These are phyloP conservation scores for Pseudocercospora vitis DNA, from an alignment of 2,329 filamentous ascomycete genomes.

Conservation along the genomic window DNA sequence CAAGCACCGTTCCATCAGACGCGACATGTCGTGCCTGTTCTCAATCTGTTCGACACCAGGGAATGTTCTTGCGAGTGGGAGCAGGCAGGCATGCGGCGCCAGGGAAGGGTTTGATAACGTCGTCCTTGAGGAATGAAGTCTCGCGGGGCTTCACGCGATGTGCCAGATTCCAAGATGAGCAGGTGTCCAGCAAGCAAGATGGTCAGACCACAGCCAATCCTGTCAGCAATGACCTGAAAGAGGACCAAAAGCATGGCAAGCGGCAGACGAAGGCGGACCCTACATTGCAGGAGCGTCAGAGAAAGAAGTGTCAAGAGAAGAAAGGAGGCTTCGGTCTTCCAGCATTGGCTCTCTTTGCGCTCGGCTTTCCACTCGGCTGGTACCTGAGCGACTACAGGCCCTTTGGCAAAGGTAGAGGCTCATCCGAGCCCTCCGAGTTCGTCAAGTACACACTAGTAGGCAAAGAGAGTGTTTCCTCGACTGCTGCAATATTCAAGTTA, in stretches of 20 bases:
- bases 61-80: slow-evolving; percentile 1
- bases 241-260: neutral
- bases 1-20: neutral
- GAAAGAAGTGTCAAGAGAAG: slow-evolving; percentile 3
- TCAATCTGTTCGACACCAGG: neutral
- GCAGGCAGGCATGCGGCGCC: neutral
- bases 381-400: slow-evolving; percentile 19
- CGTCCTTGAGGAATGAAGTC: neutral
- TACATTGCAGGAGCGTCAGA: slow-evolving; percentile 3
- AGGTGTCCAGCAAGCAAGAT: slow-evolving; percentile 3
- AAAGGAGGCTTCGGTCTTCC: slow-evolving; percentile 17
- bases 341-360: slow-evolving; percentile 26
- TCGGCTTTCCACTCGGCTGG: slow-evolving; percentile 27
- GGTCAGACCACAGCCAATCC: neutral
- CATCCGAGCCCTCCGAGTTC: slow-evolving; percentile 26
- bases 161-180: slow-evolving; percentile 6
- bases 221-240: neutral
- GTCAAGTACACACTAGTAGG: slow-evolving; percentile 60
- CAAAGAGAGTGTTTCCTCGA: slow-evolving; percentile 64
- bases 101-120: neutral
- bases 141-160: slow-evolving; percentile 11
- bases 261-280: neutral
- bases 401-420: slow-evolving; percentile 1
- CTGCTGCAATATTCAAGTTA: slow-evolving; percentile 68
- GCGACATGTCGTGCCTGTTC: neutral